Base-by-base conservation (phyloP, 495 filamentous ascomycete genomes). In the Lophiotrema nucula region DNA sequence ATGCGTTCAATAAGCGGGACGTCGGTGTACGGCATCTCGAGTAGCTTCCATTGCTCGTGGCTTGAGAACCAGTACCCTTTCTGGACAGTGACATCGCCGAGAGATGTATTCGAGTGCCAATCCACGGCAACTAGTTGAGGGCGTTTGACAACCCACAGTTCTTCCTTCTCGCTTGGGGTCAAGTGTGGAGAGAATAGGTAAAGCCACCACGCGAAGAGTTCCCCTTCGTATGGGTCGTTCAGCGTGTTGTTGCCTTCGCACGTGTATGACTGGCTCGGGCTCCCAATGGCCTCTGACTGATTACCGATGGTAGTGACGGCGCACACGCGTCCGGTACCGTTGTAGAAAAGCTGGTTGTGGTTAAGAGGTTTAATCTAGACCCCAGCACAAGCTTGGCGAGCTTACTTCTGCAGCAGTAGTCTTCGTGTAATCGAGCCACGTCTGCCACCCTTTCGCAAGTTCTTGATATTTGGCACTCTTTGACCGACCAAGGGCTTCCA, bases 11-110 rank as follows among this genome's bases (percentile, higher is more conserved):
- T 53, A 28, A 74, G 58, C 25, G 67, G 60, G 45, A 72, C 56
- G 28, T 72, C 67, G 31, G 65, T 70, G 43, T 73, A 71, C 3
- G 71, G 70, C 69, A 73, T 67, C 49, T 73, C 67, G 62, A 73
- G 60, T 4, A 69, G 64, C 49, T 73, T 73, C 71, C 68, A 73
- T 39, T 62, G 58, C 50, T 73, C 70, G 42, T 72, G 71, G 21
- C 59, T 66, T 23, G 71, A 72, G 59, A 71, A 71, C 69, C 69
- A 73, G 44, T 51, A 53, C 21, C 24, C 24, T n/a, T 33, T 27
- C 41, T 74, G 69, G 4, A 74, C 71, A 42, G 71, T 72, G 47
- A 74, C 70, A 13, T 70, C 64, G 4, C 71, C 71, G 28, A 69
- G 21, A 5, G 31, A 53, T 18, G 46, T 48, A 33, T 48, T 48